These are phyloP conservation scores for Coemansia javaensis DNA, from an alignment of 192 early-diverging fungal genomes.

Conservation along the genomic window DNA sequence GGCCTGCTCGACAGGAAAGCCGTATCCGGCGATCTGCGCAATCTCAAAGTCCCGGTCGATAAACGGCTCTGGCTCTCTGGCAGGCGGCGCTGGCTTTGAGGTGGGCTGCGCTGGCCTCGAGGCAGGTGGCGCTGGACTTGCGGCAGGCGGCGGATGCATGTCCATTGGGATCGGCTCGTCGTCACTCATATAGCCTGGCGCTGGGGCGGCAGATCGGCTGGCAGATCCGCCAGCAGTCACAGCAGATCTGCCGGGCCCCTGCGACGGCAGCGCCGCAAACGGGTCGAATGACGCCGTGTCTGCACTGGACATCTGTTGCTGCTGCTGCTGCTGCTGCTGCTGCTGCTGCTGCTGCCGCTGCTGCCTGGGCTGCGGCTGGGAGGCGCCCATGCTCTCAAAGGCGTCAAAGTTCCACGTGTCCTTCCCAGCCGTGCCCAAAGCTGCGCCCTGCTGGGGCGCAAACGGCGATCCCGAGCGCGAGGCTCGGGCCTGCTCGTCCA, in stretches of 20 bases:
- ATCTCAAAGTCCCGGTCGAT: slow-evolving; percentile 53
- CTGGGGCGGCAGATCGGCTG: no score
- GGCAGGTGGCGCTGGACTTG: no score
- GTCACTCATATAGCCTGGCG: slow-evolving; percentile 13
- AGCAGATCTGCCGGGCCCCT: not conserved
- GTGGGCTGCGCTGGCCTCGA: no score
- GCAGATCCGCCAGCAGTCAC: no score
- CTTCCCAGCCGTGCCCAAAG: slow-evolving; percentile 3
- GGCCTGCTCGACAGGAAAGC: slow-evolving; percentile 66
- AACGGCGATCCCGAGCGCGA: slow-evolving; percentile 27
- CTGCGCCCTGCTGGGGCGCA: no score
- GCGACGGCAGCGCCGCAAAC: not conserved
- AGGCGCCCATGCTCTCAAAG: slow-evolving; percentile 11
- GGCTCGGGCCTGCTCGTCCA: slow-evolving; percentile 12
- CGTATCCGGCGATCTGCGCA: slow-evolving; percentile 74
- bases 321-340: not conserved
- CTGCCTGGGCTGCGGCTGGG: not conserved
- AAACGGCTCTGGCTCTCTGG: slow-evolving; percentile 6
- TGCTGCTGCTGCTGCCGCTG: not conserved
- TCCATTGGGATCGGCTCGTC: slow-evolving; percentile 41
- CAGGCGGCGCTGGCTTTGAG: no score
- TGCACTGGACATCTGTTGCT: not conserved
- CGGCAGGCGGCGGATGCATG: slow-evolving; percentile 1
- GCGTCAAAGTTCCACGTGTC: slow-evolving; percentile 49
- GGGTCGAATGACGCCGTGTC: not conserved